Base-by-base conservation (phyloP, 805 yeast genomes). In the Myxozyma lipomycoides region DNA sequence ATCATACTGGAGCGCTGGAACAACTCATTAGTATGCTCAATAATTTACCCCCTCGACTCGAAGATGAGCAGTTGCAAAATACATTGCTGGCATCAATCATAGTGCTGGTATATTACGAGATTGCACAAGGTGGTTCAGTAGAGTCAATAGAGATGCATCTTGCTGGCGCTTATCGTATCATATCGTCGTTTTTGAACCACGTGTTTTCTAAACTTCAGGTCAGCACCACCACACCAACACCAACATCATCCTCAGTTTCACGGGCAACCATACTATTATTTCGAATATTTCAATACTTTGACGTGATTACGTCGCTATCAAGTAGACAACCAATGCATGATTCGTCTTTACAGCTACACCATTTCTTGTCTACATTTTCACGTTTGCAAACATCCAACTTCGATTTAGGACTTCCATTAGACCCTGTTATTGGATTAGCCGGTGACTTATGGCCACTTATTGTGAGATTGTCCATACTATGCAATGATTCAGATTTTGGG, bases 261-360 rank as follows among this genome's bases (percentile, higher is more conserved):
- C 55, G 48, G 21, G 45, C 43, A 32, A 55, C 59, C 3, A 24
- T 55, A 7, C 52, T 55, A 25, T 26, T 55, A 23, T 55, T 55
- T 32, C 52, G 53, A n/a, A 48, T 52, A 2, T 55, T 55, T 19
- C 59, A 55, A 43, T 55, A 55, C 40, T 55, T 55, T 46, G 59
- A 55, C 44, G 59, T 55, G 15, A 55, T 55, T 3, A 48, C 45
- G 30, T 55, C 59, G 36, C 45, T 55, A 18, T 55, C 59, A 18
- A 42, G 48, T 42, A 32, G 36, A 18, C 50, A 40, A n/a, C 36
- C 39, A 18, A 35, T 55, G 39, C 40, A 49, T 25, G 59, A 55
- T 34, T 37, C 35, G 9, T 48, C 59, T 2, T 39, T 55, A 37
- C 59, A 49, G 18, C 47, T 55, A 18, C 49, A 48, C 23, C 54